These are phyloP conservation scores for Aspergillus coremiiformis DNA, from an alignment of 495 filamentous ascomycete genomes.

Conservation along the genomic window DNA sequence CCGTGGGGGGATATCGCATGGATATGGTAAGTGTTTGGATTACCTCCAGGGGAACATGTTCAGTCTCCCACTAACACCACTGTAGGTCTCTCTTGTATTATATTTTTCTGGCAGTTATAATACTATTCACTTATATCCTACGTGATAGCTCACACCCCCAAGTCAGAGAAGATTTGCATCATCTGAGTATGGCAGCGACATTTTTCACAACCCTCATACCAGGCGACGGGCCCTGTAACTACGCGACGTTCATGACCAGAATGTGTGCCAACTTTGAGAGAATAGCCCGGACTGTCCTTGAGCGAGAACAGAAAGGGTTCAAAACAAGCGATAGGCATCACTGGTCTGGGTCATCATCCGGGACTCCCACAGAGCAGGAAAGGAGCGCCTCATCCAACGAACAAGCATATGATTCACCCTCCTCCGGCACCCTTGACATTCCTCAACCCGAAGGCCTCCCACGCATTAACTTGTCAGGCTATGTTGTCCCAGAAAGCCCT, in stretches of 20 bases:
- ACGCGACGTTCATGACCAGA: conserved; percentile 80
- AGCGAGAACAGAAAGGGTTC: conserved; percentile 72
- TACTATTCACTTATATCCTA: conserved; percentile 87
- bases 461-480: conserved; percentile 33
- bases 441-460: conserved; percentile 34
- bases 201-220: conserved; percentile 72
- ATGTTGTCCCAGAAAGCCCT: conserved; percentile 32
- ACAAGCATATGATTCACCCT: not conserved
- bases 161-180: conserved; percentile 72
- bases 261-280: conserved; percentile 88
- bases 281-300: conserved; percentile 78
- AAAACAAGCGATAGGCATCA: conserved; percentile 1
- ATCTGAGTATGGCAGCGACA: conserved; percentile 80
- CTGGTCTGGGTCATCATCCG: not conserved
- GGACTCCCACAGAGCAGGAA: not conserved
- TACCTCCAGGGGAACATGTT: not conserved
- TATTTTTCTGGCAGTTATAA: conserved; percentile 85
- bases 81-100: conserved; percentile 88
- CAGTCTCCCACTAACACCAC: conserved; percentile 1
- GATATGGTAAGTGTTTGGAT: conserved; percentile 59
- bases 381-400: not conserved
- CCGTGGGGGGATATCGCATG: conserved; percentile 88
- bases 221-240: conserved; percentile 58
- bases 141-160: conserved; percentile 77
- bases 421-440: conserved; percentile 16